Percentiles rank a stretch among this genome's conserved stretches.
Conservation (phyloP, 768 basidiomycete genomes). For the Lentinus brumalis region DNA sequence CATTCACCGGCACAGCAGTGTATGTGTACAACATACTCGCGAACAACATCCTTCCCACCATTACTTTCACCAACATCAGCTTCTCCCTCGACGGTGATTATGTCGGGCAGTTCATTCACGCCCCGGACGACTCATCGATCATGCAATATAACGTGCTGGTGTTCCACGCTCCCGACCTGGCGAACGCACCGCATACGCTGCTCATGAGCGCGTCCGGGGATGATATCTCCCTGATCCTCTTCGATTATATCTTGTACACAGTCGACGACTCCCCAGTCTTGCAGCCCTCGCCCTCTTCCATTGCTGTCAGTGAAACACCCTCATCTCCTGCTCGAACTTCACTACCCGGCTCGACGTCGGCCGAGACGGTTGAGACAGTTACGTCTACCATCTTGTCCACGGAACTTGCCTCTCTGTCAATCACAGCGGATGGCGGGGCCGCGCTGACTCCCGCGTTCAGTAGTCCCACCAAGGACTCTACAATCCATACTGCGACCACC, state of each 20-base stretch:
- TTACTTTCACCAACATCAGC: conserved; percentile 2
- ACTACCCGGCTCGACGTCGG: no score
- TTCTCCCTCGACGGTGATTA: conserved; percentile 1
- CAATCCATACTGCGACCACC: no score
- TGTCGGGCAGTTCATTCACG: conserved; percentile 1
- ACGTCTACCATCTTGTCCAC: no score
- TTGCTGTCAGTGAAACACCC: no score
- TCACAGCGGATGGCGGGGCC: no score
- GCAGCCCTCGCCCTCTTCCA: not conserved
- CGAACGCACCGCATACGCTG: not conserved
- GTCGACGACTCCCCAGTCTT: not conserved
- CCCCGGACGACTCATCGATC: not conserved
- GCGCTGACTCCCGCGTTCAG: no score
- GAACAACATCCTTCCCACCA: conserved; percentile 1
- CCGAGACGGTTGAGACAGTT: no score
- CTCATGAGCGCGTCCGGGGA: not conserved
- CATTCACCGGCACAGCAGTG: conserved; percentile 8
- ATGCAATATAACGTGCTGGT: not conserved
- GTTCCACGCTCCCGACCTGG: not conserved
- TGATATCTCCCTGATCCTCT: not conserved
- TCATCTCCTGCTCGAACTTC: no score
- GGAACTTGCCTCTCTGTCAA: no score
- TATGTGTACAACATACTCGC: conserved; percentile 7
- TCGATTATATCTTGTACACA: conserved; percentile 10
- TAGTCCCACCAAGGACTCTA: no score